phyloP scores from a whole-genome alignment of 1,284 basidiomycete species.

The Puccinia coronata region DNA sequence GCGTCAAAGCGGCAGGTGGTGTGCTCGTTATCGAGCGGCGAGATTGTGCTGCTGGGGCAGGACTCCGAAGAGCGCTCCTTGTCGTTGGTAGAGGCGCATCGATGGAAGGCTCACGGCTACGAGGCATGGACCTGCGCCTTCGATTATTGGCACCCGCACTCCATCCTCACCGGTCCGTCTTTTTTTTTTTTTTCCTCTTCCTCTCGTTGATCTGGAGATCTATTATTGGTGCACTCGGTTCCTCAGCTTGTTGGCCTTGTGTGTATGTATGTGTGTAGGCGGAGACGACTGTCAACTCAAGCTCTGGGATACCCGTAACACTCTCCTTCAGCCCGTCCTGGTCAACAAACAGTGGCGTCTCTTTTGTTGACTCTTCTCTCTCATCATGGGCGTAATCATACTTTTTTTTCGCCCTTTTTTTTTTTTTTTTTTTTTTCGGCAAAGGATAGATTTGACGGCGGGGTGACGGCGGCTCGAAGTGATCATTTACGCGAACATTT shows the following conservation, averaged over 20 bases:
- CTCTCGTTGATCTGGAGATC: not conserved
- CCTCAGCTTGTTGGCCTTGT: too few relatives aligned
- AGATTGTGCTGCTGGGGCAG: constrained; percentile 22
- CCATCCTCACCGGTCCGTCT: constrained; percentile 76
- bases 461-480: constrained; percentile 85
- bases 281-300: constrained; percentile 91
- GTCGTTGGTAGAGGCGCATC: not conserved
- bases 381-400: too few relatives aligned
- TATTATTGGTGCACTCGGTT: too few relatives aligned
- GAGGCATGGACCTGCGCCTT: constrained; percentile 94
- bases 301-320: constrained; percentile 83
- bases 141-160: constrained; percentile 75
- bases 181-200: not conserved
- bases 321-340: constrained; percentile 67
- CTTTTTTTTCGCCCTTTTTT: not conserved
- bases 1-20: constrained; percentile 26
- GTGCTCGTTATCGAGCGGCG: constrained; percentile 30
- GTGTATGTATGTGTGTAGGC: constrained; percentile 63
- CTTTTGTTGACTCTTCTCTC: not conserved
- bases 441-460: constrained; percentile 78
- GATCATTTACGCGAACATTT: constrained; percentile 77
- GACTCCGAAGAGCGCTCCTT: not conserved
- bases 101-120: constrained; percentile 85
- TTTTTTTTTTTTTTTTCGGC: constrained; percentile 2
- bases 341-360: constrained; percentile 70